phyloP scores from a whole-genome alignment of 768 basidiomycete species.

The Auricularia sp. region DNA sequence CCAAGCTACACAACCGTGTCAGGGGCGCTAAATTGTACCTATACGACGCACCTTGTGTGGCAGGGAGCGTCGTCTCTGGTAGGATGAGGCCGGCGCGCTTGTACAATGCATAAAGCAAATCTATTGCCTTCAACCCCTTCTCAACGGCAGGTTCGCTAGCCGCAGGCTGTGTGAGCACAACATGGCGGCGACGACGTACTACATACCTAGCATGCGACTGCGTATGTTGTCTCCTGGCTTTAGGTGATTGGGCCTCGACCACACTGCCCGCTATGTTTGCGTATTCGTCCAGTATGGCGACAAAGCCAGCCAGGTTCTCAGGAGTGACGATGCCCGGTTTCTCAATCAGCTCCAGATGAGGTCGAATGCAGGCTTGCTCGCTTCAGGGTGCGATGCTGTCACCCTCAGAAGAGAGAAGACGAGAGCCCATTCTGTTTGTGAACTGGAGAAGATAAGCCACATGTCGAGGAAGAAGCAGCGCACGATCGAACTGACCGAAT shows the following conservation, averaged over 20 bases:
- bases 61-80: constrained; percentile 24
- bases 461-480: no score
- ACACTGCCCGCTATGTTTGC: constrained; percentile 60
- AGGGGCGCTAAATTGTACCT: neutral
- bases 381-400: constrained; percentile 78
- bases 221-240: constrained; percentile 32
- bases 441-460: constrained; percentile 30
- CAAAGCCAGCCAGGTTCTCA: constrained; percentile 74
- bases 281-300: constrained; percentile 80
- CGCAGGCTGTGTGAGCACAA: neutral
- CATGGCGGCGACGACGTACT: neutral
- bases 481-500: constrained; percentile 38
- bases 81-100: constrained; percentile 52
- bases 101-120: constrained; percentile 66
- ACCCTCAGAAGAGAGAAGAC: constrained; percentile 80
- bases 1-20: constrained; percentile 46
- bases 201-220: neutral
- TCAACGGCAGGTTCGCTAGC: constrained; percentile 64
- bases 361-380: constrained; percentile 74
- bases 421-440: constrained; percentile 93
- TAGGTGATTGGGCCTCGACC: constrained; percentile 32
- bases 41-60: constrained; percentile 22
- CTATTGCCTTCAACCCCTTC: constrained; percentile 74
- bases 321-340: constrained; percentile 42
- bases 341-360: constrained; percentile 58